Evolutionary conservation across 345 rosid genomes (phyloP).

Genomic region (Eucalyptus globulus): DNA sequence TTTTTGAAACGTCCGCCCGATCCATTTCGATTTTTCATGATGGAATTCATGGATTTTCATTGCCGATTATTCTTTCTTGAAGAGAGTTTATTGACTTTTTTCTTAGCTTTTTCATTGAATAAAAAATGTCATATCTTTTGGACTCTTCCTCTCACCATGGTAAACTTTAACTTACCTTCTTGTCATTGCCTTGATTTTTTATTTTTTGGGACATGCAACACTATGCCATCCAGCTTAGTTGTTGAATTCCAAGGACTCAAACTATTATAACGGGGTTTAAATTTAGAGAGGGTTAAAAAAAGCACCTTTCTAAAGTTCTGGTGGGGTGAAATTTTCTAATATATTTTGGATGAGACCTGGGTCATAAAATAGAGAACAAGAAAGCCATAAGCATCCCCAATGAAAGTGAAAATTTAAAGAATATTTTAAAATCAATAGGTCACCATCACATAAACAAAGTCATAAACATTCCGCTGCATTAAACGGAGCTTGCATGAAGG

Average conservation of each 20-base stretch:
- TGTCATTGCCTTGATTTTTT: too few species aligned
- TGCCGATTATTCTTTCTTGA: not conserved
- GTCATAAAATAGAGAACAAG: not conserved
- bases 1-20: not conserved
- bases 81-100: not conserved
- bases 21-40: not conserved
- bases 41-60: not conserved
- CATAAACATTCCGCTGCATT: too few species aligned
- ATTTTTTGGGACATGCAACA: too few species aligned
- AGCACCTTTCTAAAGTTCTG: not conserved
- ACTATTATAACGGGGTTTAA: not conserved
- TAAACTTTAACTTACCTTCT: not conserved
- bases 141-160: constrained; percentile 31
- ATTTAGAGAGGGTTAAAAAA: not conserved
- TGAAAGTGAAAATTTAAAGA: not conserved
- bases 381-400: not conserved
- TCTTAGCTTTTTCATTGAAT: not conserved
- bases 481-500: too few species aligned
- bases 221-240: too few species aligned
- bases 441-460: too few species aligned
- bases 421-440: not conserved
- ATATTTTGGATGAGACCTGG: not conserved
- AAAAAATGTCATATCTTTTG: constrained; percentile 14
- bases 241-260: not conserved
- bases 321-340: not conserved